Evolutionary conservation across 2,329 filamentous ascomycete genomes (phyloP).

Genomic region (Epichloe hybrida): DNA sequence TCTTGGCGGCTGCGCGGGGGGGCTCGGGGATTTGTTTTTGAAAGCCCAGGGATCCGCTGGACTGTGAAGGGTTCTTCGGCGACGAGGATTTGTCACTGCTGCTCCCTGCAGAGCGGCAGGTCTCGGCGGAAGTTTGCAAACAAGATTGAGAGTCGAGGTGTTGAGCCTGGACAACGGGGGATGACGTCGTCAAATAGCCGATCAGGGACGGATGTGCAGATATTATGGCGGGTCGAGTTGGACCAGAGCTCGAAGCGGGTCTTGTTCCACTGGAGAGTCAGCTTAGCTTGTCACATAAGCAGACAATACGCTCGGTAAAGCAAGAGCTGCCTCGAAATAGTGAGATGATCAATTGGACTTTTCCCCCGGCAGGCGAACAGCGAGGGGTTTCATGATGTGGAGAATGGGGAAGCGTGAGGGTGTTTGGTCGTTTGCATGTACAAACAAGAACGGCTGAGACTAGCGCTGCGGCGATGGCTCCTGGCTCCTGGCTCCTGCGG

Average conservation of each 20-base stretch:
- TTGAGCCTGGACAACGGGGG: constrained; percentile 48
- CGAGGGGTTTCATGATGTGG: too few relatives aligned
- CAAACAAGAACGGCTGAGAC: too few relatives aligned
- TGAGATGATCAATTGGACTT: too few relatives aligned
- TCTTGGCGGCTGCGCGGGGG: constrained; percentile 17
- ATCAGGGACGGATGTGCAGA: constrained; percentile 51
- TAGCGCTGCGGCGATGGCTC: too few relatives aligned
- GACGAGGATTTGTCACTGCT: constrained; percentile 45
- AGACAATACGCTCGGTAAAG: not conserved
- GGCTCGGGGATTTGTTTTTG: constrained; percentile 14
- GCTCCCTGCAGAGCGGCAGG: constrained; percentile 38
- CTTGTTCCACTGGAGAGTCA: not conserved
- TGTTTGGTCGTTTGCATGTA: too few relatives aligned
- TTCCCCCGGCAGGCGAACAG: too few relatives aligned
- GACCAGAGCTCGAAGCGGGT: constrained; percentile 13
- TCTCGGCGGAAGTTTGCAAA: constrained; percentile 19
- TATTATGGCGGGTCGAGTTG: constrained; percentile 15
- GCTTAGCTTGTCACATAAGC: not conserved
- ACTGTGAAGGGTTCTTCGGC: not conserved
- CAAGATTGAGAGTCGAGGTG: constrained; percentile 23
- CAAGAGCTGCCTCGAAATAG: too few relatives aligned
- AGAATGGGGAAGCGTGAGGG: too few relatives aligned
- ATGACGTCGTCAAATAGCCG: constrained; percentile 50
- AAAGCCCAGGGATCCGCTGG: not conserved
- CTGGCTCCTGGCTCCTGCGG: too few relatives aligned